phyloP scores from a whole-genome alignment of 2,329 filamentous ascomycete species.

The Scytalidium lignicola region DNA sequence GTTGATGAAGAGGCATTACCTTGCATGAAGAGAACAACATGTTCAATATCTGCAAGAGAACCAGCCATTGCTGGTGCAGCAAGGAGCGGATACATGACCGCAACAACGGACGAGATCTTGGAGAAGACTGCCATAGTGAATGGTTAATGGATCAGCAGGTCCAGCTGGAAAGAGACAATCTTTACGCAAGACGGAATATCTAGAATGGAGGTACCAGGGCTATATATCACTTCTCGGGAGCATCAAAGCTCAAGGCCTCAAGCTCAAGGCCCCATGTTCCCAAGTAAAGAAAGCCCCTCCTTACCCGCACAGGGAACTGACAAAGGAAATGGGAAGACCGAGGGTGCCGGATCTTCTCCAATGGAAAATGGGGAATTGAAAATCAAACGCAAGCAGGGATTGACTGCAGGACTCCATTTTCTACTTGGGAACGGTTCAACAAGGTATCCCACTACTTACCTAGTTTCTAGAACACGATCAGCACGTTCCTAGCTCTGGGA shows the following conservation, averaged over 20 bases:
- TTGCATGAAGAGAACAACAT: conserved; percentile 56
- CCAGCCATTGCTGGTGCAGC: conserved; percentile 16
- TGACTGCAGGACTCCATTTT: too few relatives aligned
- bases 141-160: background rate
- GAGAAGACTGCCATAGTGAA: conserved; percentile 11
- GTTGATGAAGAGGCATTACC: conserved; percentile 26
- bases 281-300: too few relatives aligned
- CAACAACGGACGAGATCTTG: conserved; percentile 7
- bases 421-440: too few relatives aligned
- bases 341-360: too few relatives aligned
- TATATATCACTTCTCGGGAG: background rate
- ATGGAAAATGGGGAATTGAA: too few relatives aligned
- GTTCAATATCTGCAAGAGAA: conserved; percentile 45
- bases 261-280: too few relatives aligned
- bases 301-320: too few relatives aligned
- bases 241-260: background rate
- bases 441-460: too few relatives aligned
- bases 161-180: background rate
- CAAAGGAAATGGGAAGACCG: too few relatives aligned
- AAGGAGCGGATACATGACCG: conserved; percentile 15
- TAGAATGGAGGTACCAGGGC: background rate
- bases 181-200: background rate
- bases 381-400: too few relatives aligned
- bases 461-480: too few relatives aligned
- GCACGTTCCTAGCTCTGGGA: too few relatives aligned